Evolutionary conservation across 2,329 filamentous ascomycete genomes (phyloP).

Genomic region (Ophiostoma sp.): DNA sequence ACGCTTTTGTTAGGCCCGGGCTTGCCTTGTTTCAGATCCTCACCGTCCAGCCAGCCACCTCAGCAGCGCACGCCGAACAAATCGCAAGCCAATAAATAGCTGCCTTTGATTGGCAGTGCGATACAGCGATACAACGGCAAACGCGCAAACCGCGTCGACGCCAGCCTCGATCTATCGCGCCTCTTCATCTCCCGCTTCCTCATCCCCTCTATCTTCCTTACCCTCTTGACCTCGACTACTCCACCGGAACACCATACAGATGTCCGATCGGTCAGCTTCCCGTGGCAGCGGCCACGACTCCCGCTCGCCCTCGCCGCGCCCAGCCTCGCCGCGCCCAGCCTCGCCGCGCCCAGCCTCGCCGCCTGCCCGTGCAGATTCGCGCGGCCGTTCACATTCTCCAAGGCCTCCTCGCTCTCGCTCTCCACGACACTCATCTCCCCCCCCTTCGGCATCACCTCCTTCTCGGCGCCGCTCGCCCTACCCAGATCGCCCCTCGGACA

Average conservation of each 20-base stretch:
- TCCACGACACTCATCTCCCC: not conserved
- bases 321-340: slow-evolving; percentile 12
- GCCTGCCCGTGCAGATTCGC: slow-evolving; percentile 2
- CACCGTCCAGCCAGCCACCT: not conserved
- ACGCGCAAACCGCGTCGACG: slow-evolving; percentile 4
- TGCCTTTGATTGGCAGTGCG: not conserved
- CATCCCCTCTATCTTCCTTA: not conserved
- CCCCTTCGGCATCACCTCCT: not conserved
- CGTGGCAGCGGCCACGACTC: slow-evolving; percentile 3
- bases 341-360: slow-evolving; percentile 15
- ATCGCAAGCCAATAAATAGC: not conserved
- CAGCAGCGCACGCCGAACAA: not conserved
- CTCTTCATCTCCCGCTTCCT: not conserved
- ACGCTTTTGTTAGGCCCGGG: not conserved
- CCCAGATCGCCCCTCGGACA: not conserved
- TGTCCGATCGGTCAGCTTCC: slow-evolving; percentile 5
- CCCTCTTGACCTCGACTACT: not conserved
- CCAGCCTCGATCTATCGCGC: not conserved
- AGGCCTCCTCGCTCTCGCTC: not conserved
- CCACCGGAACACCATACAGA: not conserved
- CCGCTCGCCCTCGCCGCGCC: slow-evolving; percentile 8
- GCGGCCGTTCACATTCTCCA: slow-evolving; percentile 14
- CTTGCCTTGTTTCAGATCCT: not conserved
- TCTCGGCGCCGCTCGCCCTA: slow-evolving; percentile 12
- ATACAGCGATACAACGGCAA: not conserved